phyloP scores from a whole-genome alignment of 805 yeast genomes.

The Torulaspora gathmanii region DNA sequence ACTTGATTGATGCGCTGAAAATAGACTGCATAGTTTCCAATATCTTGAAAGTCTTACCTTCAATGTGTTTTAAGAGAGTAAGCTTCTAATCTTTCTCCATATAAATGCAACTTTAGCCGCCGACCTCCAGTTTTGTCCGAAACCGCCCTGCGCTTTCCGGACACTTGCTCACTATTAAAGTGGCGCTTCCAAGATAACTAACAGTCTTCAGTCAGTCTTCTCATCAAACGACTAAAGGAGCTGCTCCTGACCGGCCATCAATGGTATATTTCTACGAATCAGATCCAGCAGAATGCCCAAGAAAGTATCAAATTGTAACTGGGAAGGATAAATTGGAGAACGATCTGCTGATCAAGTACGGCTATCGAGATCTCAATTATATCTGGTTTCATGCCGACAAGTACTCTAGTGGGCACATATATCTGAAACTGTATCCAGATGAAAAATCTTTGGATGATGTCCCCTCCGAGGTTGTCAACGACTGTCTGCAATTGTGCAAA shows the following conservation, averaged over 20 bases:
- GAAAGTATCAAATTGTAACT: conserved; percentile 38
- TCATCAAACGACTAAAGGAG: neutral
- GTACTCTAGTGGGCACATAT: conserved; percentile 72
- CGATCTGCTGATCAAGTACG: conserved; percentile 55
- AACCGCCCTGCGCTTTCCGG: neutral
- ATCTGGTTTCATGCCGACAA: conserved; percentile 82
- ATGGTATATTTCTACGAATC: conserved; percentile 33
- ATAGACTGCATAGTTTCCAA: conserved; percentile 1
- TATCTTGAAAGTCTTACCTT: neutral
- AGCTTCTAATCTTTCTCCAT: neutral
- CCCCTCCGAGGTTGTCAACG: conserved; percentile 48
- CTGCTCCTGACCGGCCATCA: neutral
- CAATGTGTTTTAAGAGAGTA: too few relatives aligned
- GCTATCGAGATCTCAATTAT: conserved; percentile 50
- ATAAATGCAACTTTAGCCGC: conserved; percentile 8
- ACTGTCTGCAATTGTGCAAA: conserved; percentile 67
- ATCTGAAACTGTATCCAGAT: conserved; percentile 49
- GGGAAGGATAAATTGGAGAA: conserved; percentile 75
- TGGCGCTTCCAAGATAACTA: neutral
- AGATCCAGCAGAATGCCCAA: conserved; percentile 15
- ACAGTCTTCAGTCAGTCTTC: neutral
- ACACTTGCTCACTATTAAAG: neutral
- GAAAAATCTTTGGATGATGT: conserved; percentile 46
- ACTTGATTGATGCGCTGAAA: conserved; percentile 8
- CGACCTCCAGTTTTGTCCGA: conserved; percentile 5